Evolutionary conservation across 352 stramenopile species (phyloP), one percentile per base, ranked within the genome.

Genomic region (Globisporangium polare): DNA sequence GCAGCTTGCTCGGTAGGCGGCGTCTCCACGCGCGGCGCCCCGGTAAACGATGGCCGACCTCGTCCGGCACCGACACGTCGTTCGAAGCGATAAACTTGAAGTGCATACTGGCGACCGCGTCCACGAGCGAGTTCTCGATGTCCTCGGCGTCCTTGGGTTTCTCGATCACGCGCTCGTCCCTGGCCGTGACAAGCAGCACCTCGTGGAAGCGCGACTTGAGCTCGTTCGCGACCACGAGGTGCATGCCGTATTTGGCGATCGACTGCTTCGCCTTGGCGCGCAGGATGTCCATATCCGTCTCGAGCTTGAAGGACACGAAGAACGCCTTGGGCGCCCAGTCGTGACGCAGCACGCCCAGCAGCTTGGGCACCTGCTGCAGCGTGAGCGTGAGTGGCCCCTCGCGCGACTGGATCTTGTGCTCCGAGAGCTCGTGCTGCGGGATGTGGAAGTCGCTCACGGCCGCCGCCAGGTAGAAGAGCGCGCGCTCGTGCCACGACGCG

Each of bases 371-470:
- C 37, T 96, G 91, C 61, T 90, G 71, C 43, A 99, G 71, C 41
- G 73, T 80, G n/a, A 99, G 77, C 39, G 77, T 76, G 27, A 95
- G 66, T 35, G 74, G 78, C 4, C 89, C 80, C 6, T 62, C 74
- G 17, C 75, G 76, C 6, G 91, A 98, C 71, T 99, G 97, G 60
- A 99, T 99, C 76, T 99, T 99, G 84, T 99, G 97, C 69, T 93
- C 71, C 15, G 77, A 70, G 64, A 98, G 87, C 47, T 98, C 72
- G 13, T 74, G 58, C 29, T 86, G 67, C 8, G 97, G 97, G 51
- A 99, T 92, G 80, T 99, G 98, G 76, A 99, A 99, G 70, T 99
- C 97, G 63, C 89, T 98, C 15, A 99, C 97, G 2, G 97, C 97
- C n/a, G 97, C 97, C 12, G 97, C 95, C 4, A 99, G 75, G 55